phyloP scores from a whole-genome alignment of 106 monocot species.

The Narthecium ossifragum region DNA sequence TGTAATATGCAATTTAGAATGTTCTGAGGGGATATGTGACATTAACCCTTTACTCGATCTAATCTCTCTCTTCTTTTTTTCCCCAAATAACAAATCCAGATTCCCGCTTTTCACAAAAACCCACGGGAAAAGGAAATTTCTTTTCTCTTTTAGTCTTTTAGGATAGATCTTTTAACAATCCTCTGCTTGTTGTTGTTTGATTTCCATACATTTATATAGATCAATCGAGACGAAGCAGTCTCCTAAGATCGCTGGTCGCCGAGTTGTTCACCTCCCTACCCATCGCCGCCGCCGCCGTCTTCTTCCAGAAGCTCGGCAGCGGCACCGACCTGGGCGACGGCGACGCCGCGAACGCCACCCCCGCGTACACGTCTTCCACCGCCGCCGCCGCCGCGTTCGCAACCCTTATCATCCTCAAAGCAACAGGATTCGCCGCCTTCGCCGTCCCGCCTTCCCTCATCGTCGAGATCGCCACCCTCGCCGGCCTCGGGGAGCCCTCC shows the following conservation, averaged over 20 bases:
- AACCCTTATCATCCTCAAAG: slow-evolving; percentile 3
- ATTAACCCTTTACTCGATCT: too few relatives aligned
- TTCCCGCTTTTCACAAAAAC: too few relatives aligned
- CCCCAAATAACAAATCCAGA: too few relatives aligned
- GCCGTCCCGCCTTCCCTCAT: neutral
- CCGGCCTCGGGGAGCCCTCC: slow-evolving; percentile 1
- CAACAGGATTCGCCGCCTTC: neutral
- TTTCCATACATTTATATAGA: too few relatives aligned
- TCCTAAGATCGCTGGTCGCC: slow-evolving; percentile 30
- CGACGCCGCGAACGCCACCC: slow-evolving; percentile 31
- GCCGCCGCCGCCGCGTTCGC: neutral
- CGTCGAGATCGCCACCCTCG: slow-evolving; percentile 5
- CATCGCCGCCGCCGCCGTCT: slow-evolving; percentile 1
- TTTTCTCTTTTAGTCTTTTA: too few relatives aligned
- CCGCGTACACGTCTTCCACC: slow-evolving; percentile 23
- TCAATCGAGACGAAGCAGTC: slow-evolving; percentile 32
- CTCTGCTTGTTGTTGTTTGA: too few relatives aligned
- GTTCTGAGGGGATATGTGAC: too few relatives aligned
- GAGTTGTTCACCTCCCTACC: slow-evolving; percentile 4
- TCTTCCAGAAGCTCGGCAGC: slow-evolving; percentile 32
- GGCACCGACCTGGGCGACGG: slow-evolving; percentile 50
- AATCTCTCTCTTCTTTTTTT: too few relatives aligned
- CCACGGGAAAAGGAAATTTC: too few relatives aligned
- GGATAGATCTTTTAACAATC: too few relatives aligned
- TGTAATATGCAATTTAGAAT: too few relatives aligned